phyloP scores from a whole-genome alignment of 2,329 filamentous ascomycete species.

The Phaeomoniella chlamydospora region DNA sequence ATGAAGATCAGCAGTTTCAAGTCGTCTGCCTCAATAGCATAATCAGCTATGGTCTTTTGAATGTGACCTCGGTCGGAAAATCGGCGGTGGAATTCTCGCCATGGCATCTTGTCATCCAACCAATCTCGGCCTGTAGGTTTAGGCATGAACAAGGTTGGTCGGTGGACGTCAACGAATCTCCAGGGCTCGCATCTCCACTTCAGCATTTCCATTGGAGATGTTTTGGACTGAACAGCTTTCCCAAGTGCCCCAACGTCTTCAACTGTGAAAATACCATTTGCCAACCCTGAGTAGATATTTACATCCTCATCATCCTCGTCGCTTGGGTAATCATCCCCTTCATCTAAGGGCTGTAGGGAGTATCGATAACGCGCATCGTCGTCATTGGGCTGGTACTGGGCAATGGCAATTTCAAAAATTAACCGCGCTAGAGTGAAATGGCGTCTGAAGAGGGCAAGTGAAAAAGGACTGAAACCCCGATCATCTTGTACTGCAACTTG shows the following conservation, averaged over 20 bases:
- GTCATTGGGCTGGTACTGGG: constrained; percentile 49
- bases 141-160: constrained; percentile 2
- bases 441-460: constrained; percentile 51
- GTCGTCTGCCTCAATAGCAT: constrained; percentile 40
- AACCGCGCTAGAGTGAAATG: constrained; percentile 49
- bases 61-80: too few relatives aligned
- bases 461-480: constrained; percentile 44
- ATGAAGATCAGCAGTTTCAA: constrained; percentile 39
- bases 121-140: constrained; percentile 1
- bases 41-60: constrained; percentile 10
- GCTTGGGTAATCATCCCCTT: constrained; percentile 24
- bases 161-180: constrained; percentile 12
- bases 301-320: constrained; percentile 14
- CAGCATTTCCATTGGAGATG: constrained; percentile 41
- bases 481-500: constrained; percentile 46
- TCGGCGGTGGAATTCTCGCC: constrained; percentile 8
- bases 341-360: constrained; percentile 10
- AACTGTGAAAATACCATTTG: constrained; percentile 58
- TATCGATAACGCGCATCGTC: constrained; percentile 30
- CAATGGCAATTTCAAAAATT: constrained; percentile 55
- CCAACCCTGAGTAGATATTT: constrained; percentile 31
- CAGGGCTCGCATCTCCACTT: constrained; percentile 22
- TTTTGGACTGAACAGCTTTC: constrained; percentile 51
- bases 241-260: constrained; percentile 60
- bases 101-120: constrained; percentile 5